Conservation (phyloP, 23 red algal species). For the Agarophyton chilense region DNA sequence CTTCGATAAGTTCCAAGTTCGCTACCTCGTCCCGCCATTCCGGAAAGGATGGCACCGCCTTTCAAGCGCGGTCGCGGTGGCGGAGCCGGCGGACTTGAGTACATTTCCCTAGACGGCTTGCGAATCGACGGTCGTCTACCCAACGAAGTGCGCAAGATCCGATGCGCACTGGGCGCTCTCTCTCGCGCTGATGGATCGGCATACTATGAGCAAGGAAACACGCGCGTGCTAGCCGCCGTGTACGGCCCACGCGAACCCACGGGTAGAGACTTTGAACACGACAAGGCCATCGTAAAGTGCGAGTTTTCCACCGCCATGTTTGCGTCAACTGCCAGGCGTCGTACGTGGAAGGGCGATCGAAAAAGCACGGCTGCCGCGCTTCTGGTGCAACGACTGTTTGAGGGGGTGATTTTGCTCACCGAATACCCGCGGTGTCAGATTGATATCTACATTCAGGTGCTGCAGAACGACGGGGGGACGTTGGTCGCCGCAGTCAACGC, state of each 20-base stretch:
- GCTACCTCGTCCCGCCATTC: too few species aligned
- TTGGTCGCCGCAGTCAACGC: slow-evolving; percentile 93
- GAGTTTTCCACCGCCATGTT: slow-evolving; percentile 63
- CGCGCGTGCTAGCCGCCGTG: slow-evolving; percentile 94
- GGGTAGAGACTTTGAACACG: slow-evolving; percentile 1
- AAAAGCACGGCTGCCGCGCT: slow-evolving; percentile 26
- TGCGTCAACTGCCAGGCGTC: slow-evolving; percentile 7
- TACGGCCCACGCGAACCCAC: slow-evolving; percentile 86
- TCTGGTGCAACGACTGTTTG: slow-evolving; percentile 63
- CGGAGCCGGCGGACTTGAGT: slow-evolving; percentile 66
- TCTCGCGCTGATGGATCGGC: slow-evolving; percentile 80
- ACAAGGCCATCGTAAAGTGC: slow-evolving; percentile 40
- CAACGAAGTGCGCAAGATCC: slow-evolving; percentile 81
- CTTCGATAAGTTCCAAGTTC: too few species aligned
- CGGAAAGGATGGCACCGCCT: background rate
- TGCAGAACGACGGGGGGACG: slow-evolving; percentile 88
- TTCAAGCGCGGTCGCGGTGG: slow-evolving; percentile 27
- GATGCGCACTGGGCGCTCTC: slow-evolving; percentile 59
- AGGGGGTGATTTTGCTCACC: slow-evolving; percentile 69
- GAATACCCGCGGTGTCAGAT: slow-evolving; percentile 65
- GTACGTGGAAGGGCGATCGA: slow-evolving; percentile 64
- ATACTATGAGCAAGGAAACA: slow-evolving; percentile 85
- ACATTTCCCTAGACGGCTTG: slow-evolving; percentile 90
- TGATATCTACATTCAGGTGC: slow-evolving; percentile 88
- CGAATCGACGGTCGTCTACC: slow-evolving; percentile 90